Percentiles rank a stretch among this genome's conserved stretches.
Conservation (phyloP, 352 stramenopile species). For the Globisporangium yorkense region DNA sequence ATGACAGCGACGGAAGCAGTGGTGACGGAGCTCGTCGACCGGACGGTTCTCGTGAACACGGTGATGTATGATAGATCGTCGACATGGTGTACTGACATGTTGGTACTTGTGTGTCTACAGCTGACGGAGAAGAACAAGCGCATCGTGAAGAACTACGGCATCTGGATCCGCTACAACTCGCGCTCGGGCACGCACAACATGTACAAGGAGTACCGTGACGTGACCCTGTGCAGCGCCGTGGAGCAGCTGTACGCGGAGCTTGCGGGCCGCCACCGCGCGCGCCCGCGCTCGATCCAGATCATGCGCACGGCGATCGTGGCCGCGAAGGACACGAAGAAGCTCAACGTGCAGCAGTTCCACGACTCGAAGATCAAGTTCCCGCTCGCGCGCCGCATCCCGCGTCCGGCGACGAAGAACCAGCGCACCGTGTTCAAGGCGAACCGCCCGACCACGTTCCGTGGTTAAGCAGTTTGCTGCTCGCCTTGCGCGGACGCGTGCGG, state of each 20-base stretch:
- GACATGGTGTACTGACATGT: not conserved
- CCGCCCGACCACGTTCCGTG: conserved; percentile 96
- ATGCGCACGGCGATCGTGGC: conserved; percentile 96
- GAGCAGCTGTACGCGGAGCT: conserved; percentile 99
- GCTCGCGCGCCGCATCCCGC: conserved; percentile 94
- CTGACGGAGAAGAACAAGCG: conserved; percentile 97
- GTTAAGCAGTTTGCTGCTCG: conserved; percentile 70
- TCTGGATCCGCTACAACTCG: conserved; percentile 99
- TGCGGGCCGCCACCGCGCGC: conserved; percentile 95
- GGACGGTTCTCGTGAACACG: not conserved
- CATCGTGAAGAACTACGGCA: conserved; percentile 99
- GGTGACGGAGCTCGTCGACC: not conserved
- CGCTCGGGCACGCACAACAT: conserved; percentile 99
- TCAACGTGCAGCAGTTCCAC: conserved; percentile 97
- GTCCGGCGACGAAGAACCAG: conserved; percentile 92
- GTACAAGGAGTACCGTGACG: conserved; percentile 99
- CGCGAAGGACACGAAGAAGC: conserved; percentile 95
- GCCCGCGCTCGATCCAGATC: conserved; percentile 99
- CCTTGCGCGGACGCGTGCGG: not conserved
- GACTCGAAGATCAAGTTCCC: conserved; percentile 98
- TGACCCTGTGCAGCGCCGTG: conserved; percentile 96
- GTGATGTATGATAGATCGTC: no score
- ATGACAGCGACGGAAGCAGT: not conserved
- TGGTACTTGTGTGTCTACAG: conserved; percentile 24
- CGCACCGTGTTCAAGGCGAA: conserved; percentile 95